Conservation (phyloP, 306 rosid species). For the Begonia masoniana region DNA sequence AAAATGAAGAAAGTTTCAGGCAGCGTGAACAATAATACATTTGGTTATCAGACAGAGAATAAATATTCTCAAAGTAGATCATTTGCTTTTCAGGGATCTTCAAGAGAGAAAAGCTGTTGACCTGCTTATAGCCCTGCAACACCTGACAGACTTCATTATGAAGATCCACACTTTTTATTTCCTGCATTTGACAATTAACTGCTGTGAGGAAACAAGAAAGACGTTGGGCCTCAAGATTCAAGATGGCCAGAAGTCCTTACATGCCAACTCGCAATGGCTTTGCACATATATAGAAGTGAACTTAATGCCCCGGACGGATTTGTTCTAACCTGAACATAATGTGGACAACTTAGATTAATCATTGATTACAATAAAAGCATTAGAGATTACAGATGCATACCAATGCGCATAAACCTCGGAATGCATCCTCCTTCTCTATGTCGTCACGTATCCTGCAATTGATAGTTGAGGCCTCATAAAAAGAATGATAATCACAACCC, state of each 20-base stretch:
- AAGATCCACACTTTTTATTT: constrained; percentile 87
- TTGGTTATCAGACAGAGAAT: background rate
- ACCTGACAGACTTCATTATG: constrained; percentile 88
- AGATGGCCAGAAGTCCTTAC: constrained; percentile 33
- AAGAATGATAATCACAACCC: constrained; percentile 2
- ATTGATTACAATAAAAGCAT: background rate
- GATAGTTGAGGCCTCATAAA: constrained; percentile 9
- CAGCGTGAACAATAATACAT: background rate
- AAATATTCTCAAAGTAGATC: background rate
- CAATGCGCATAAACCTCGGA: constrained; percentile 92
- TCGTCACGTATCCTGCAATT: constrained; percentile 88
- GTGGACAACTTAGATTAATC: background rate
- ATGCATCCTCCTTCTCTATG: constrained; percentile 96
- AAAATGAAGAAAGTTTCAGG: background rate
- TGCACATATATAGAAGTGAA: constrained; percentile 67
- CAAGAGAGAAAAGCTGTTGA: constrained; percentile 17
- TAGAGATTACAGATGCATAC: constrained; percentile 31
- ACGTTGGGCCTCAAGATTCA: no score
- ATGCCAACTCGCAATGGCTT: constrained; percentile 99
- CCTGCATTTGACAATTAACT: constrained; percentile 26
- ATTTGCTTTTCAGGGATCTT: background rate
- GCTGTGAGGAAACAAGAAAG: no score
- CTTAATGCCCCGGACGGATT: constrained; percentile 90
- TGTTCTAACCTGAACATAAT: constrained; percentile 64
- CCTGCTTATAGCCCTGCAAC: constrained; percentile 96